Conservation (phyloP, 352 stramenopile genomes). For the Phytophthora constricta region DNA sequence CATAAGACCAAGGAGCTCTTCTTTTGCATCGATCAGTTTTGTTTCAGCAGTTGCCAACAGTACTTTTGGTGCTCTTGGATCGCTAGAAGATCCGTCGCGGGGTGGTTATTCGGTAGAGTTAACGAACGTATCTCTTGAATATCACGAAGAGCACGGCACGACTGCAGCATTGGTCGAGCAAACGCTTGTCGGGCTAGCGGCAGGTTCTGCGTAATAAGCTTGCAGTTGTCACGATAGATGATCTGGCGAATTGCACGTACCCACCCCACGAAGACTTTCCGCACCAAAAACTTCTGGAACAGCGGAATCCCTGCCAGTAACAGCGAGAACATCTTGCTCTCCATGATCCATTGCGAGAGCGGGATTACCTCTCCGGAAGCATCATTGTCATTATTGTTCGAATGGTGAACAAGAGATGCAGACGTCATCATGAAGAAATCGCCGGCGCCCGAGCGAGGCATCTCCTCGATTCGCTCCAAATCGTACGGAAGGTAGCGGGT, state of each 20-base stretch:
- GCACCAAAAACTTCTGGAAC: slow-evolving; percentile 75
- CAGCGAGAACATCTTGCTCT: slow-evolving; percentile 79
- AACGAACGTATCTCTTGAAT: slow-evolving; percentile 56
- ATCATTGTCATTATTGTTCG: slow-evolving; percentile 47
- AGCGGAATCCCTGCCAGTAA: slow-evolving; percentile 72
- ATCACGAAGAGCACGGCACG: slow-evolving; percentile 39
- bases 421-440: slow-evolving; percentile 82
- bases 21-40: slow-evolving; percentile 72
- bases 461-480: slow-evolving; percentile 48
- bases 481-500: slow-evolving; percentile 68
- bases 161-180: slow-evolving; percentile 45
- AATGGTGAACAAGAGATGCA: slow-evolving; percentile 63
- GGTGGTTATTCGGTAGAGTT: slow-evolving; percentile 39
- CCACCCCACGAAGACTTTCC: slow-evolving; percentile 68
- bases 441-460: slow-evolving; percentile 31
- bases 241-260: slow-evolving; percentile 31
- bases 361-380: slow-evolving; percentile 60
- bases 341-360: slow-evolving; percentile 72
- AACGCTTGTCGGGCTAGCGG: slow-evolving; percentile 51
- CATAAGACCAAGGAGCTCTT: slow-evolving; percentile 54
- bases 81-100: slow-evolving; percentile 35
- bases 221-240: slow-evolving; percentile 57
- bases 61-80: slow-evolving; percentile 63
- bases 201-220: slow-evolving; percentile 38
- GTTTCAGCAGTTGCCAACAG: slow-evolving; percentile 49